These are phyloP conservation scores for Botrytis squamosa DNA, from an alignment of 2,329 filamentous ascomycete species.

Conservation along the genomic window DNA sequence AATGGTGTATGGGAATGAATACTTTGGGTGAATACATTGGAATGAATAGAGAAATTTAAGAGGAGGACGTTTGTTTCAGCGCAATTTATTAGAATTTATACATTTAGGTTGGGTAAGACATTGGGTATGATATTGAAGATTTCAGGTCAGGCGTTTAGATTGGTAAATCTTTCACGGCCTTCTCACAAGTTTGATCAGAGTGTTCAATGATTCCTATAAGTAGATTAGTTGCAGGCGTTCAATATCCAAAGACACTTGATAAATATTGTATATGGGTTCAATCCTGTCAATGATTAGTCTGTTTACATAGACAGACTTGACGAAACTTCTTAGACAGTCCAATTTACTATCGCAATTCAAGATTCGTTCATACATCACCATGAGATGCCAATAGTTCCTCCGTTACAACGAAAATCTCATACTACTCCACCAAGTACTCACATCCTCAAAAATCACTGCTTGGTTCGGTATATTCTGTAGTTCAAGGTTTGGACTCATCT, in stretches of 20 bases:
- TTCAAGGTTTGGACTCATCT: neutral
- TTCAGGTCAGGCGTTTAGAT: neutral
- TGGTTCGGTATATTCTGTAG: neutral
- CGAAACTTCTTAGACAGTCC: too few relatives aligned
- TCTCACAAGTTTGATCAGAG: neutral
- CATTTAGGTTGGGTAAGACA: neutral
- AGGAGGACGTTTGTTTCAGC: neutral
- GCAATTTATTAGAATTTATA: neutral
- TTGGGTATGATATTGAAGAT: neutral
- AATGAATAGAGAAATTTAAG: neutral
- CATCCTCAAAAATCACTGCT: neutral
- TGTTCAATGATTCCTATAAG: neutral
- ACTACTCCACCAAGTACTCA: too few relatives aligned
- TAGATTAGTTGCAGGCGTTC: too few relatives aligned
- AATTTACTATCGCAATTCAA: too few relatives aligned
- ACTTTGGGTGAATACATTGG: neutral
- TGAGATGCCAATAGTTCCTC: too few relatives aligned
- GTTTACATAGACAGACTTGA: accelerated
- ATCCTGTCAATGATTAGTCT: neutral
- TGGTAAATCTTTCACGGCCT: neutral
- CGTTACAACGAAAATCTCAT: too few relatives aligned
- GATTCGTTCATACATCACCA: too few relatives aligned
- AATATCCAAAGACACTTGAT: too few relatives aligned
- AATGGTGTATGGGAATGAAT: neutral
- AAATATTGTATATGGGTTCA: too few relatives aligned